phyloP scores from a whole-genome alignment of 768 basidiomycete genomes.

The Suillus variegatus region DNA sequence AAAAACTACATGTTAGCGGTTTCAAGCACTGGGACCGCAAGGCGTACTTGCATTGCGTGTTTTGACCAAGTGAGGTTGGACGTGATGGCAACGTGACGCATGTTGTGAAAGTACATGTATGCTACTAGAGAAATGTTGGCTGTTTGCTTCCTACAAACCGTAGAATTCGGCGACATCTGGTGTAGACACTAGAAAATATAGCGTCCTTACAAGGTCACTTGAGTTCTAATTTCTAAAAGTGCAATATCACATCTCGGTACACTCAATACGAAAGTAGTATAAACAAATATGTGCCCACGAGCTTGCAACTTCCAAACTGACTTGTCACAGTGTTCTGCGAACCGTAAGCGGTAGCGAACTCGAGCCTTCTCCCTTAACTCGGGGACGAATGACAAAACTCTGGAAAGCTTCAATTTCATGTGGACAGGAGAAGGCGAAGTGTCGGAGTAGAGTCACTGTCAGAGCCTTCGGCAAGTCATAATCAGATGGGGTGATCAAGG shows the following conservation, averaged over 20 bases:
- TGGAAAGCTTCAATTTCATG: slow-evolving; percentile 62
- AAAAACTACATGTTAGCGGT: neutral
- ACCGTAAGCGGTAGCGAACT: slow-evolving; percentile 61
- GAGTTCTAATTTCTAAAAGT: neutral
- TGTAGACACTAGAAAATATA: neutral
- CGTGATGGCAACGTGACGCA: neutral
- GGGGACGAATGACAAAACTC: slow-evolving; percentile 65
- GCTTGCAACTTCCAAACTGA: neutral
- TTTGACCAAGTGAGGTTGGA: too few relatives aligned
- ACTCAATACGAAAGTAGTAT: neutral
- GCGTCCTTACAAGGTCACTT: neutral
- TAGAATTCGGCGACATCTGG: neutral
- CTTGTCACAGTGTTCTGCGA: slow-evolving; percentile 24
- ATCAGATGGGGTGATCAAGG: neutral
- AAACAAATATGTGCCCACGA: neutral
- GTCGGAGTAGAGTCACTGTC: slow-evolving; percentile 50
- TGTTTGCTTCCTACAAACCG: neutral
- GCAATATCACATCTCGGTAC: neutral
- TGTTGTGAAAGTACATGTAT: neutral
- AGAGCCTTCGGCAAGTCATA: slow-evolving; percentile 31
- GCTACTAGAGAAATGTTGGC: neutral
- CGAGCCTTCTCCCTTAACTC: slow-evolving; percentile 49
- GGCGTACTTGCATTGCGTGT: too few relatives aligned
- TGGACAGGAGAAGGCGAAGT: slow-evolving; percentile 54
- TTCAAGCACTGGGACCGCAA: neutral